Conservation (phyloP, 192 early-diverging fungal species). For the Coemansia sp. region DNA sequence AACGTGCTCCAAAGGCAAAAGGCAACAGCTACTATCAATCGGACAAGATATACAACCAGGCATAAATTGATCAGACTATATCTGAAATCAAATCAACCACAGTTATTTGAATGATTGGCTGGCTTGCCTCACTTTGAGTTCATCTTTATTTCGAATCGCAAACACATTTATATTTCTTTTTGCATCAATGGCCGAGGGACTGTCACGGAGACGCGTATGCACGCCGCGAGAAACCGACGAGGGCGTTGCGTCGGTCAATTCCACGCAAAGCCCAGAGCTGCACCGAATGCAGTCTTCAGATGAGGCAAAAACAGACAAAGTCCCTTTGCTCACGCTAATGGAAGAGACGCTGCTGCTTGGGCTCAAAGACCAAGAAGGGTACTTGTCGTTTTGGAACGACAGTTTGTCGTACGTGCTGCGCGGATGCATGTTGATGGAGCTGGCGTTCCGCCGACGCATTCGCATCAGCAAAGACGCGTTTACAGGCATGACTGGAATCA, state of each 20-base stretch:
- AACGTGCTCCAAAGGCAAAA: too few species aligned
- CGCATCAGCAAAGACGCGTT: slow-evolving; percentile 82
- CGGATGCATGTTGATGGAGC: slow-evolving; percentile 94
- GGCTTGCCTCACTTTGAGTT: too few species aligned
- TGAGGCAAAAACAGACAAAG: slow-evolving; percentile 42
- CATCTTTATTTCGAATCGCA: too few species aligned
- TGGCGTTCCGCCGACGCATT: slow-evolving; percentile 89
- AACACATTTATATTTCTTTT: not conserved
- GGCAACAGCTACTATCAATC: too few species aligned
- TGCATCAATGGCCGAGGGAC: slow-evolving; percentile 41
- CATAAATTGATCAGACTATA: too few species aligned
- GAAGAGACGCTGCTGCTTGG: slow-evolving; percentile 94
- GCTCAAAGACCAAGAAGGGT: slow-evolving; percentile 90
- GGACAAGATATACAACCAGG: too few species aligned
- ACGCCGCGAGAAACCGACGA: slow-evolving; percentile 34
- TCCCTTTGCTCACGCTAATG: slow-evolving; percentile 85
- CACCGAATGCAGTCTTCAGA: not conserved
- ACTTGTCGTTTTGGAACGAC: slow-evolving; percentile 99
- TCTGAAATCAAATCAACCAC: too few species aligned
- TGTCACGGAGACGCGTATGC: slow-evolving; percentile 46
- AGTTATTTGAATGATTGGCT: too few species aligned
- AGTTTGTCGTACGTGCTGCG: slow-evolving; percentile 95
- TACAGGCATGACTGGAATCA: slow-evolving; percentile 61
- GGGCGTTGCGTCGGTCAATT: not conserved
- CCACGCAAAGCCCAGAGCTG: not conserved